These are phyloP conservation scores for Candida koratica DNA, from an alignment of 805 yeast genomes.

Conservation along the genomic window DNA sequence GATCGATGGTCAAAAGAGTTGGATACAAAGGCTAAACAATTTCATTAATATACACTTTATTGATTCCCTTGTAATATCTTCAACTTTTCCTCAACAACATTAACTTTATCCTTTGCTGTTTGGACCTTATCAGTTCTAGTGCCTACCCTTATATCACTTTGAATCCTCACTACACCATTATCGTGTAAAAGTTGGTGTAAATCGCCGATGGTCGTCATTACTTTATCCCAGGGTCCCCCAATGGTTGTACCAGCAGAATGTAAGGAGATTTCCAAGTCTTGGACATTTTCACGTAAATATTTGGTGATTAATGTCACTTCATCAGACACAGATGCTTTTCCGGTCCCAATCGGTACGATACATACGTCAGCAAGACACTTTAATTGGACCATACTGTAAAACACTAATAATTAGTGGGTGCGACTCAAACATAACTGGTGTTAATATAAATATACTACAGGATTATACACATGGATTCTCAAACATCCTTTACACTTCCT, in stretches of 20 bases:
- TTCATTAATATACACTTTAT: too few relatives aligned
- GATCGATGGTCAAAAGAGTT: conserved; percentile 51
- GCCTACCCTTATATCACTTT: conserved; percentile 83
- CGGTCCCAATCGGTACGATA: conserved; percentile 82
- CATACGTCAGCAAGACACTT: conserved; percentile 84
- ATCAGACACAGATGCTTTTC: conserved; percentile 72
- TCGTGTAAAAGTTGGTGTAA: conserved; percentile 68
- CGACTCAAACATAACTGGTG: too few relatives aligned
- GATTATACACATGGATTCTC: conserved; percentile 5
- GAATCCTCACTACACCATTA: conserved; percentile 72
- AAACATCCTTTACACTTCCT: conserved; percentile 17
- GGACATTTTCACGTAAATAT: conserved; percentile 54
- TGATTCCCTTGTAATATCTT: conserved; percentile 17
- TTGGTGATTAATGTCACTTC: conserved; percentile 71
- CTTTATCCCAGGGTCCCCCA: conserved; percentile 92
- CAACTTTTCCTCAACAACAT: conserved; percentile 53
- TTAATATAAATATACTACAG: too few relatives aligned
- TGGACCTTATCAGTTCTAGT: conserved; percentile 76
- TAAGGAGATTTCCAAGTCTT: conserved; percentile 53
- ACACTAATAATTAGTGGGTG: too few relatives aligned
- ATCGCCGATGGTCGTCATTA: conserved; percentile 71
- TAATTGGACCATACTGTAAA: conserved; percentile 43
- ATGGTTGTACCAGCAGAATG: conserved; percentile 93
- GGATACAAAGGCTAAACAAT: too few relatives aligned
- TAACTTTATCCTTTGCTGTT: conserved; percentile 68